phyloP scores from a whole-genome alignment of 176 grass and related monocot species.

The Saccharum spontaneum region DNA sequence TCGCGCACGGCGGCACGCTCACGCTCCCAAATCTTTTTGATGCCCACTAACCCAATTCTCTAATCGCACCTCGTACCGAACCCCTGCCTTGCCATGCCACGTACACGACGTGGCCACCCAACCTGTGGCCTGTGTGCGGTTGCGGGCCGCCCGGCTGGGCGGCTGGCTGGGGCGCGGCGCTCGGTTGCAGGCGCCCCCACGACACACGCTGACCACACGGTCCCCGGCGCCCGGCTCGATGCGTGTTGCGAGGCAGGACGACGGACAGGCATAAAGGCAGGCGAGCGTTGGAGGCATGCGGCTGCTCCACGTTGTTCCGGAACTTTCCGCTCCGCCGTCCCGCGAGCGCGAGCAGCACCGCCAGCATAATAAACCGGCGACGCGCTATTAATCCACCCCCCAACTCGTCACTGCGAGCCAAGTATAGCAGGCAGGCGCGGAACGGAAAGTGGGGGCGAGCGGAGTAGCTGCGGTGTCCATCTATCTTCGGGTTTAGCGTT shows the following conservation, averaged over 20 bases:
- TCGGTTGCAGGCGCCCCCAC: neutral
- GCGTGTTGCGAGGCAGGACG: too few relatives aligned
- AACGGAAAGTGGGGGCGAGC: neutral
- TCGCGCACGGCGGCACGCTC: slow-evolving; percentile 3
- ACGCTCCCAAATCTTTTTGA: neutral
- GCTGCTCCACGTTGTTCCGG: slow-evolving; percentile 47
- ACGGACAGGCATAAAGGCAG: slow-evolving; percentile 21
- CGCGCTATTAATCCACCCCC: too few relatives aligned
- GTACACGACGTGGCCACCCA: neutral
- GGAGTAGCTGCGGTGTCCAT: neutral
- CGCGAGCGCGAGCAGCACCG: neutral
- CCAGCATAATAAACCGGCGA: too few relatives aligned
- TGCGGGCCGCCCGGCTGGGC: too few relatives aligned
- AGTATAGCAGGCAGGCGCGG: too few relatives aligned
- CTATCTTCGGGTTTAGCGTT: neutral
- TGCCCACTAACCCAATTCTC: neutral
- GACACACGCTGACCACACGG: slow-evolving; percentile 26
- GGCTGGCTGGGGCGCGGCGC: neutral
- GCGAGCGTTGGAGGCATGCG: slow-evolving; percentile 20
- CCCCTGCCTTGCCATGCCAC: neutral
- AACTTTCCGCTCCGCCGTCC: slow-evolving; percentile 33
- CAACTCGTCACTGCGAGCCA: too few relatives aligned
- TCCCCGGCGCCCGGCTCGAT: neutral
- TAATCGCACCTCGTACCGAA: slow-evolving; percentile 8
- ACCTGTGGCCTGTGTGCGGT: too few relatives aligned